Percentiles rank a stretch among this genome's conserved stretches.
phyloP scores from a whole-genome alignment of 1,139 yeast species.

The Saccharomycopsis hybrid region DNA sequence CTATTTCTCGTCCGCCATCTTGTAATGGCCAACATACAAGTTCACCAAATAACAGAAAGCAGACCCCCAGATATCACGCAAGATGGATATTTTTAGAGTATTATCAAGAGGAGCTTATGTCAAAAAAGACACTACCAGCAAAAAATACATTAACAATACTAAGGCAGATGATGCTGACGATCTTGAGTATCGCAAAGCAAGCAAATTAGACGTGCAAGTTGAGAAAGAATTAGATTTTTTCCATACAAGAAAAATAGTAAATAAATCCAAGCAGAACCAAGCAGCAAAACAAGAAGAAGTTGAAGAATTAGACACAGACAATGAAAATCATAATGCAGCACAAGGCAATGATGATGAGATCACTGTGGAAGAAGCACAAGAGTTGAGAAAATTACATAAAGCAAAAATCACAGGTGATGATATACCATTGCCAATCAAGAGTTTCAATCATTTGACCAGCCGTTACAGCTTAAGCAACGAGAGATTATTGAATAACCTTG shows the following conservation, averaged over 20 bases:
- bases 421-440: slow-evolving; percentile 80
- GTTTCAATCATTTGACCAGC: slow-evolving; percentile 70
- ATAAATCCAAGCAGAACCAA: slow-evolving; percentile 13
- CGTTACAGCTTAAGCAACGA: slow-evolving; percentile 58
- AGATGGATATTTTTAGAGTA: slow-evolving; percentile 86
- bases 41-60: too few species aligned
- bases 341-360: not conserved
- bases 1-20: too few species aligned
- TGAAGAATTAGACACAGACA: not conserved
- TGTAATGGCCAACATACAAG: too few species aligned
- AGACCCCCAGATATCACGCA: too few species aligned
- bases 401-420: slow-evolving; percentile 68
- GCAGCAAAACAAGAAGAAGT: slow-evolving; percentile 15
- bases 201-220: slow-evolving; percentile 38
- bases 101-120: slow-evolving; percentile 80
- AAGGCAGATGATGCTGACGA: slow-evolving; percentile 17
- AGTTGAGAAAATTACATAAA: slow-evolving; percentile 47
- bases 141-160: slow-evolving; percentile 23
- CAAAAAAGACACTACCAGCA: slow-evolving; percentile 32
- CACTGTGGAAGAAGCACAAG: slow-evolving; percentile 47
- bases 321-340: slow-evolving; percentile 11
- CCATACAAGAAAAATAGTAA: slow-evolving; percentile 36
- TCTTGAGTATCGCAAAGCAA: slow-evolving; percentile 31
- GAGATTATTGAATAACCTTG: slow-evolving; percentile 56
- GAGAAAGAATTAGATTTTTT: slow-evolving; percentile 68